A percentile compares a stretch with the other conserved stretches of the same genome.
These are phyloP conservation scores for Lycium ferocissimum DNA, from an alignment of 257 asterid species.

Conservation along the genomic window DNA sequence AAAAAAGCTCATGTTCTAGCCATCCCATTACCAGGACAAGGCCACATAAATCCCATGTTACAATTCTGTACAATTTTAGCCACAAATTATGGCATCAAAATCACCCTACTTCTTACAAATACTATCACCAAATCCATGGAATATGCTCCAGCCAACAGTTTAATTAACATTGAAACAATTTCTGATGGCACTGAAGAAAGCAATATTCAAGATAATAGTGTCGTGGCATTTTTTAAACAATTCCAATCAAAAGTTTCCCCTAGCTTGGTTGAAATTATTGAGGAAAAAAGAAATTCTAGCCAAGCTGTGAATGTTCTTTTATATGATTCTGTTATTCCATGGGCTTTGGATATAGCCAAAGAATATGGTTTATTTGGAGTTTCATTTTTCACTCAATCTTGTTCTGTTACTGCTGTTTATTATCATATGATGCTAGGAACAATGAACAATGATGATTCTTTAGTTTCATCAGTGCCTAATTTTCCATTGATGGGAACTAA, in stretches of 20 bases:
- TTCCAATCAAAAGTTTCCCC: not conserved
- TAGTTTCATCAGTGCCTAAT: too few relatives aligned
- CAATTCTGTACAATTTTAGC: conserved; percentile 47
- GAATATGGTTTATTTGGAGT: conserved; percentile 41
- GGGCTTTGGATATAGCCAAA: conserved; percentile 44
- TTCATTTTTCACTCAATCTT: conserved; percentile 34
- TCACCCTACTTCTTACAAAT: conserved; percentile 45
- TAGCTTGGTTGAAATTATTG: conserved; percentile 33
- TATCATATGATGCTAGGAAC: too few relatives aligned
- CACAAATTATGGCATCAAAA: conserved; percentile 36
- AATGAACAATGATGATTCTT: too few relatives aligned
- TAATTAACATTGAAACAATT: conserved; percentile 37
- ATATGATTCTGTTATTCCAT: conserved; percentile 47
- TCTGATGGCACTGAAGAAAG: conserved; percentile 45
- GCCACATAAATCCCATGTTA: conserved; percentile 58
- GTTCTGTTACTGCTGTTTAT: too few relatives aligned
- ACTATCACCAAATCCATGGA: conserved; percentile 12
- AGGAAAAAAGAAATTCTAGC: not conserved
- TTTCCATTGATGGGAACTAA: too few relatives aligned
- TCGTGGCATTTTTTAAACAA: conserved; percentile 25
- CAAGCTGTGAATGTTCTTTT: conserved; percentile 29
- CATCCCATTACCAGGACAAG: conserved; percentile 53
- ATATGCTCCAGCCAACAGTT: not conserved
- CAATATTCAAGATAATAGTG: not conserved
- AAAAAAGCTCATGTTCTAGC: conserved; percentile 40